Base-by-base conservation (phyloP, 768 basidiomycete genomes). In the Sporobolomyces pararoseus region DNA sequence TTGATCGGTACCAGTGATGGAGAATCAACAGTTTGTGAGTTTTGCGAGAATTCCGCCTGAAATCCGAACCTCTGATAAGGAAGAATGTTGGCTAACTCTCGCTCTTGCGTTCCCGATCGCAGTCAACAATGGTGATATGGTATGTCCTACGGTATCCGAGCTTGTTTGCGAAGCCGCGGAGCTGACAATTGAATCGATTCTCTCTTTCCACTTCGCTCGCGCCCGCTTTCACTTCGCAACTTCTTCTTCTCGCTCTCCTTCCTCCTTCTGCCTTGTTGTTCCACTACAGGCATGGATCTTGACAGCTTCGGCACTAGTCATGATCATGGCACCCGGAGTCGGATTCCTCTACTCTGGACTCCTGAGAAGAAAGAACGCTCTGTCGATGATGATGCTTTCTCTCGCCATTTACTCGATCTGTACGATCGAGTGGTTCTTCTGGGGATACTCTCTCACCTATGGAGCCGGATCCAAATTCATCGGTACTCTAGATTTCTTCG, bases 361-460 rank as follows among this genome's bases (percentile, higher is more conserved):
- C 1, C 70, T 82, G 23, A 70, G 82, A 27, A 65, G 81, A 3
- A 83, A 82, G 74, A 83, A 82, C 67, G 82, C 81, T 0, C 77
- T 83, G 14, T 80, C 79, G 27, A 81, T 81, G 79, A 70, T 82
- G 46, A 79, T 78, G 76, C 66, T 82, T 10, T 74, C 75, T 4
- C 60, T 81, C 42, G 79, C 79, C 13, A 79, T 79, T 55, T 73
- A 80, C 61, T 76, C 78, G 19, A 78, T 81, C 51, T 78, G 73
- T n/a, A 68, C 73, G 27, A 68, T 61, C 7, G 51, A 63, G 7
- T 70, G 65, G 71, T 68, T 84, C 82, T 92, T 95, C 84, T 96
- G 94, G 94, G 94, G 94, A 78, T 94, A 91, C 80, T 88, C 90
- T 1, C 82, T 92, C 47, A 88, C 89, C 2, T 93, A 93, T 80